phyloP scores from a whole-genome alignment of 306 rosid species.

The Begonia fuchsioides region DNA sequence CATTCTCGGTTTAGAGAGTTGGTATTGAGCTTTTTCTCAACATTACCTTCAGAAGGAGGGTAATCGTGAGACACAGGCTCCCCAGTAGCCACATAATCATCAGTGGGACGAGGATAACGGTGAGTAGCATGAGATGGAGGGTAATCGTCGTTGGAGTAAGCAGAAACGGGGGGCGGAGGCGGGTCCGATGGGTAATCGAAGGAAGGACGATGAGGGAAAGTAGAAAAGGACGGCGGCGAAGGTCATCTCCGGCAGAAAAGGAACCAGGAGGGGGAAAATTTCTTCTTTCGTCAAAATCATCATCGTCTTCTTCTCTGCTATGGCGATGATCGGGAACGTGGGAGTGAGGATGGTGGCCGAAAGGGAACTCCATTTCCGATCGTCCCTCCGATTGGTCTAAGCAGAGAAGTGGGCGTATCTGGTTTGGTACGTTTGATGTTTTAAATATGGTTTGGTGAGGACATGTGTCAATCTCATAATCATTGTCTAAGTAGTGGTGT shows the following conservation, averaged over 20 bases:
- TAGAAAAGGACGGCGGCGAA: conserved; percentile 1
- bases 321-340: conserved; percentile 15
- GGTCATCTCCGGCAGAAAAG: not conserved
- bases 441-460: too few relatives aligned
- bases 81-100: conserved; percentile 3
- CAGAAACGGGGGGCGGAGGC: conserved; percentile 15
- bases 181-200: conserved; percentile 14
- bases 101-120: not conserved
- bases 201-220: not conserved
- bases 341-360: conserved; percentile 7
- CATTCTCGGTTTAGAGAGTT: too few relatives aligned
- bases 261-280: conserved; percentile 22
- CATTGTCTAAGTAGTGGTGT: too few relatives aligned
- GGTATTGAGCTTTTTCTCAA: too few relatives aligned
- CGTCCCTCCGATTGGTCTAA: too few relatives aligned
- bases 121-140: conserved; percentile 11
- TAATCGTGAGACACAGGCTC: conserved; percentile 25
- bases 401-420: too few relatives aligned
- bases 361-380: conserved; percentile 30
- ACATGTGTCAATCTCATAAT: too few relatives aligned
- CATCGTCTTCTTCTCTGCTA: conserved; percentile 11
- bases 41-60: too few relatives aligned
- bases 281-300: not conserved
- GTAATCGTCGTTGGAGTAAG: conserved; percentile 3
- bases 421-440: too few relatives aligned